Evolutionary conservation across 768 basidiomycete genomes (phyloP), one percentile per base, ranked within the genome.

Genomic region (Mycena indigotica): DNA sequence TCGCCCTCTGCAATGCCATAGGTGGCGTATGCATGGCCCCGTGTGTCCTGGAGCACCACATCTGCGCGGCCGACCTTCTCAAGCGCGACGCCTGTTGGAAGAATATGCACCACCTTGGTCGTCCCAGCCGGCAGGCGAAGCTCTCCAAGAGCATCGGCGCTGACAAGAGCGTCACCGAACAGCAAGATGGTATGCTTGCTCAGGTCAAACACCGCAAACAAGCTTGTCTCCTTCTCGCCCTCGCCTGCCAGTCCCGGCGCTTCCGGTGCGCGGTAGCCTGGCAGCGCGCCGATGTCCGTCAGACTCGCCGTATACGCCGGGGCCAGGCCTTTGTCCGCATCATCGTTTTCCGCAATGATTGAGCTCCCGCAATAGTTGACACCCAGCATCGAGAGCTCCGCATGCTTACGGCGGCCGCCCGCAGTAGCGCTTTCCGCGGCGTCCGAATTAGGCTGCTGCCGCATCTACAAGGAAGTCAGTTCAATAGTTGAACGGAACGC

Each of bases 331-430:
- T n/a, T 29, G 29, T 10, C 23, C 16, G 35, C 26, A 17, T 4
- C 45, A 16, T 10, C 61, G 55, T 5, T 66, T 60, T n/a, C 63
- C 35, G 35, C 10, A n/a, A 38, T 38, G 35, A 38, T 81, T 78
- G 35, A 38, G 35, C 80, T 80, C 64, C 72, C 73, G 16, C 78
- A 70, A 62, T 75, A 80, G 65, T 80, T 81, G 51, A 81, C 67
- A 16, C 76, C 78, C 29, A 80, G 70, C 72, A 76, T 75, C 10
- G 45, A 38, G 5, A 79, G 55, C 2, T 66, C 65, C 6, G 79
- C 56, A 2, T 66, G 62, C 23, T 58, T 45, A 1, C 61, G 64
- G 10, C 64, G 52, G 29, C 25, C 38, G 52, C 49, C 63, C 17
- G 53, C 59, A 28, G 6, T 61, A 63, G 8, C 66, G 53, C 24